Evolutionary conservation across 2,329 filamentous ascomycete genomes (phyloP).

Genomic region (Xylaria sp.): DNA sequence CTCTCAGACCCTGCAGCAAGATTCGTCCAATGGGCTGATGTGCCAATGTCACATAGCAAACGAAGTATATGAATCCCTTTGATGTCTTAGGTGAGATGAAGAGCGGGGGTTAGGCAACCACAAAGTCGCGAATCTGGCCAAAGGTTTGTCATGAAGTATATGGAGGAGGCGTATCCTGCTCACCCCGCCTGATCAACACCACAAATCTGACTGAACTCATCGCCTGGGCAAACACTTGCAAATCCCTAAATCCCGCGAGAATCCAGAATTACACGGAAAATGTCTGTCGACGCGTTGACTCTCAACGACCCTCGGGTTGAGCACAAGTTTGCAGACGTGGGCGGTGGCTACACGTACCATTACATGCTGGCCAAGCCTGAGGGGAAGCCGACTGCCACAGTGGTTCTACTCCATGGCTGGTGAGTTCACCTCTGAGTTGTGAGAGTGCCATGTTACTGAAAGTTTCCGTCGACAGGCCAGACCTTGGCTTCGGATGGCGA

Average conservation of each 20-base stretch:
- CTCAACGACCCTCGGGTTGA: conserved; percentile 68
- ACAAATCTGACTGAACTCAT: too few relatives aligned
- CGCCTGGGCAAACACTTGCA: too few relatives aligned
- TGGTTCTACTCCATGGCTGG: conserved; percentile 48
- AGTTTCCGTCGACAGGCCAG: conserved; percentile 71
- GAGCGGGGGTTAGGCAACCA: too few relatives aligned
- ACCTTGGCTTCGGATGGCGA: conserved; percentile 83
- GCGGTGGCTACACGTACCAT: conserved; percentile 68
- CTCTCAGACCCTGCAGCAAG: too few relatives aligned
- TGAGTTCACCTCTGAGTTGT: conserved; percentile 10
- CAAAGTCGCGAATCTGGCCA: too few relatives aligned
- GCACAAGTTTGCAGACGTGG: conserved; percentile 64
- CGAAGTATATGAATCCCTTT: too few relatives aligned
- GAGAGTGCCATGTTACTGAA: conserved; percentile 1
- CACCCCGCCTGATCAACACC: too few relatives aligned
- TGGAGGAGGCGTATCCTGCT: too few relatives aligned
- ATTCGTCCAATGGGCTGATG: too few relatives aligned
- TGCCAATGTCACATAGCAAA: too few relatives aligned
- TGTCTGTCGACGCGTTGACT: conserved; percentile 62
- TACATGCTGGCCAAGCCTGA: conserved; percentile 60
- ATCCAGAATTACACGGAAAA: background rate
- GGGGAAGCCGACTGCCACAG: conserved; percentile 48
- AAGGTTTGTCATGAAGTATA: too few relatives aligned
- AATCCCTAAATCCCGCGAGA: background rate
- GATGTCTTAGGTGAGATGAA: too few relatives aligned